Percentiles rank a stretch among this genome's conserved stretches.
Evolutionary conservation across 306 rosid species (phyloP).

Genomic region (Malus fusca): DNA sequence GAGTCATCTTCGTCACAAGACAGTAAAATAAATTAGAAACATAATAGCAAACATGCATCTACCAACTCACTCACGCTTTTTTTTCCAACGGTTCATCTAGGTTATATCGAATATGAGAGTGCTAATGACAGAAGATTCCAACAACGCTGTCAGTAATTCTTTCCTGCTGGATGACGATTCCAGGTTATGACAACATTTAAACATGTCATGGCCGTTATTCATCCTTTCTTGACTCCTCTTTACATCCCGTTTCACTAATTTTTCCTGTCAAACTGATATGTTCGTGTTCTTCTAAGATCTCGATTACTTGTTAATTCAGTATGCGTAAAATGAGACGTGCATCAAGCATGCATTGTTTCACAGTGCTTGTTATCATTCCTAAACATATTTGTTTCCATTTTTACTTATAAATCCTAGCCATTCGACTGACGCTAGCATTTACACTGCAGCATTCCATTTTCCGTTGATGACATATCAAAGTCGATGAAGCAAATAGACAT

Average conservation of each 20-base stretch:
- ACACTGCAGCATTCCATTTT: conserved; percentile 78
- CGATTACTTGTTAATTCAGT: neutral
- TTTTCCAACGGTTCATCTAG: conserved; percentile 23
- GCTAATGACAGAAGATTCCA: conserved; percentile 90
- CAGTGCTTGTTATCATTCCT: neutral
- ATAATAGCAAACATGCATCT: neutral
- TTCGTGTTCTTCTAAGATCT: neutral
- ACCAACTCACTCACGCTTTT: neutral
- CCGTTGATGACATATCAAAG: conserved; percentile 92
- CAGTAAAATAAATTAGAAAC: neutral
- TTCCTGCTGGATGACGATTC: conserved; percentile 98
- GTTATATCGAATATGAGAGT: conserved; percentile 88
- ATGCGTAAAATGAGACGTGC: neutral
- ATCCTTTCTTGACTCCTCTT: neutral
- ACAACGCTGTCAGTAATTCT: conserved; percentile 90
- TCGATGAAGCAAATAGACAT: conserved; percentile 81
- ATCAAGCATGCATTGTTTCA: neutral
- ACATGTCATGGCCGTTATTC: neutral
- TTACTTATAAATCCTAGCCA: neutral
- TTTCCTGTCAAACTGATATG: neutral
- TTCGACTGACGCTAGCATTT: neutral
- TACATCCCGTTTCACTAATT: neutral
- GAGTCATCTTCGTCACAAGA: conserved; percentile 15
- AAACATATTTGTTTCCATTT: neutral
- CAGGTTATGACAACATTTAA: conserved; percentile 37